Conservation (phyloP, 495 filamentous ascomycete species). For the Elasticomyces elasticus region DNA sequence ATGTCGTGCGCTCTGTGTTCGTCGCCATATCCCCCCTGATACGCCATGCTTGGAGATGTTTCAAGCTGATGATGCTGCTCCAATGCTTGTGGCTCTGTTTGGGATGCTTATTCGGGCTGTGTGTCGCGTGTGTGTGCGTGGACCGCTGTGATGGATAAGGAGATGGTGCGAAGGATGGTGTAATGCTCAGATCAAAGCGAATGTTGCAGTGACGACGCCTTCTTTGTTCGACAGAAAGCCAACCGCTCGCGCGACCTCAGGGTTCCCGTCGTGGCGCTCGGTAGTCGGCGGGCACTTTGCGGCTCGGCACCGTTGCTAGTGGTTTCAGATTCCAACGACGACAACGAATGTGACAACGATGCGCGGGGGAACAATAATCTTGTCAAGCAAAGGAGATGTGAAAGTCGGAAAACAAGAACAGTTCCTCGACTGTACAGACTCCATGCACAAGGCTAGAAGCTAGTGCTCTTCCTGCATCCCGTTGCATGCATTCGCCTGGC, state of each 20-base stretch:
- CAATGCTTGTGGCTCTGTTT: background rate
- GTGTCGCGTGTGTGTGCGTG: background rate
- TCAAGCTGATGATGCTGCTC: background rate
- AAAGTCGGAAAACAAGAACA: too few species aligned
- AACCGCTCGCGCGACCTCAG: background rate
- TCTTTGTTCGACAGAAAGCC: background rate
- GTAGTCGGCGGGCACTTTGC: background rate
- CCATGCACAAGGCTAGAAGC: background rate
- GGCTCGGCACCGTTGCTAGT: background rate
- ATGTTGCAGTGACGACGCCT: background rate
- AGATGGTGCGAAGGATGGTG: too few species aligned
- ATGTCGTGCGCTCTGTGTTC: background rate
- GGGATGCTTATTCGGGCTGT: background rate
- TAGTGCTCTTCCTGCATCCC: background rate
- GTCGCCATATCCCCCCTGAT: slow-evolving; percentile 13
- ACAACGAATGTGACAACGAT: too few species aligned
- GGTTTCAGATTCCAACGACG: background rate
- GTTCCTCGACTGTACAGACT: background rate
- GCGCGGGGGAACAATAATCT: background rate
- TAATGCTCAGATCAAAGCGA: too few species aligned
- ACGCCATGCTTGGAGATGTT: slow-evolving; percentile 10
- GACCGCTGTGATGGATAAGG: background rate
- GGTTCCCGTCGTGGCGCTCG: background rate
- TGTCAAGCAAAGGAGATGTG: background rate
- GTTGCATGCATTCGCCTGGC: background rate